Conservation (phyloP, 2,329 filamentous ascomycete species). For the Ambrosiella cleistominuta region DNA sequence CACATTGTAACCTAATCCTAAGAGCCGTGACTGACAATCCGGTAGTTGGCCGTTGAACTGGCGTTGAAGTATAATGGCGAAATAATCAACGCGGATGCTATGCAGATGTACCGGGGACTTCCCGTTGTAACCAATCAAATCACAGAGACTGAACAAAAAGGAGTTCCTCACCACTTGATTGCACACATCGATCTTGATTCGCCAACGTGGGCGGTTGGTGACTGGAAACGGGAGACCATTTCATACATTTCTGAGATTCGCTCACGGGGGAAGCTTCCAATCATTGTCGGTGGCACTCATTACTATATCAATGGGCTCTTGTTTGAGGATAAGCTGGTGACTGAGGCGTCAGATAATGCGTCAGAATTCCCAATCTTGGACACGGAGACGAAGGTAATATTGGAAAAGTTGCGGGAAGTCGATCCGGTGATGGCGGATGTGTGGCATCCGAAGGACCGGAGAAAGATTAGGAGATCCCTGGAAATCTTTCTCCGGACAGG, state of each 20-base stretch:
- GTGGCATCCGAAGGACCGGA: constrained; percentile 86
- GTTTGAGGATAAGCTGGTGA: constrained; percentile 54
- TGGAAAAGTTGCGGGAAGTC: constrained; percentile 56
- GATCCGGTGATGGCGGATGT: constrained; percentile 77
- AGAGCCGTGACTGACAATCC: constrained; percentile 1
- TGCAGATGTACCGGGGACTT: constrained; percentile 88
- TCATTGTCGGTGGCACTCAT: constrained; percentile 85
- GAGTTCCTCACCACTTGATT: constrained; percentile 74
- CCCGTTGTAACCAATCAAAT: constrained; percentile 96
- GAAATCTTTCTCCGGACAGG: constrained; percentile 81
- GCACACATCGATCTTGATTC: constrained; percentile 59
- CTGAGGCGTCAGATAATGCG: constrained; percentile 21
- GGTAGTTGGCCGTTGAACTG: constrained; percentile 72
- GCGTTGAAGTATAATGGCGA: constrained; percentile 75
- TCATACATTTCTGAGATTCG: constrained; percentile 61
- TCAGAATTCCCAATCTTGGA: constrained; percentile 49
- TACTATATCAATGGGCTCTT: constrained; percentile 87
- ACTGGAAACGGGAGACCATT: constrained; percentile 55
- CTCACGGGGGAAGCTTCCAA: constrained; percentile 60
- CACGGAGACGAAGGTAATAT: constrained; percentile 51
- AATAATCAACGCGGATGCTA: constrained; percentile 91
- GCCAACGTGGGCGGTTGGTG: constrained; percentile 66
- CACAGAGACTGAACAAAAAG: constrained; percentile 52
- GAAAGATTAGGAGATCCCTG: constrained; percentile 77
- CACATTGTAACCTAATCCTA: neutral